Evolutionary conservation across 2,329 filamentous ascomycete species (phyloP).

Genomic region (Colletotrichum cordylinicola): DNA sequence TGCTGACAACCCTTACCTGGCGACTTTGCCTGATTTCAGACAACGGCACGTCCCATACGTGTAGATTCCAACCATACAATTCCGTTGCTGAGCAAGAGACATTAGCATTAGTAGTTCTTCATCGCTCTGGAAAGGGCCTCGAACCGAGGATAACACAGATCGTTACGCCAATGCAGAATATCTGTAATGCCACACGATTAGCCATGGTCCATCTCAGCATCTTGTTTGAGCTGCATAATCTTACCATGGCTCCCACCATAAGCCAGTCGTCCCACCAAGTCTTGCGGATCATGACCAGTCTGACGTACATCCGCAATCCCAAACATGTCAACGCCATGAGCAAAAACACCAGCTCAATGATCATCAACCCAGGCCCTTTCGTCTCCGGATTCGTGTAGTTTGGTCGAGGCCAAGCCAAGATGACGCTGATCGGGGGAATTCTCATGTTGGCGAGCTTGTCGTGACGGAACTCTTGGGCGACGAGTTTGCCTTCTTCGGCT

Average conservation of each 20-base stretch:
- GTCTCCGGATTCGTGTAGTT: not conserved
- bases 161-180: slow-evolving; percentile 38
- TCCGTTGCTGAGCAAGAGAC: slow-evolving; percentile 26
- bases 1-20: not conserved
- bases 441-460: not conserved
- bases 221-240: not conserved
- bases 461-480: not conserved
- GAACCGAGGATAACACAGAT: slow-evolving; percentile 35
- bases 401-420: not conserved
- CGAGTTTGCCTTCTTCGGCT: not conserved
- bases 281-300: slow-evolving; percentile 36
- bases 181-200: slow-evolving; percentile 16
- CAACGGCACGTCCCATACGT: slow-evolving; percentile 40
- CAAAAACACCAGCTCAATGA: slow-evolving; percentile 40
- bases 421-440: not conserved
- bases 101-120: not conserved
- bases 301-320: slow-evolving; percentile 41
- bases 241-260: slow-evolving; percentile 43
- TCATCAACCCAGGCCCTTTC: slow-evolving; percentile 34
- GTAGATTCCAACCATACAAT: slow-evolving; percentile 42
- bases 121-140: not conserved
- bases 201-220: not conserved
- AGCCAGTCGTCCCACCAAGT: slow-evolving; percentile 46
- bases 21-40: slow-evolving; percentile 31
- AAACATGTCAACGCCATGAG: slow-evolving; percentile 39